Evolutionary conservation across 2,329 filamentous ascomycete species (phyloP).

Genomic region (Sporothrix humicola): DNA sequence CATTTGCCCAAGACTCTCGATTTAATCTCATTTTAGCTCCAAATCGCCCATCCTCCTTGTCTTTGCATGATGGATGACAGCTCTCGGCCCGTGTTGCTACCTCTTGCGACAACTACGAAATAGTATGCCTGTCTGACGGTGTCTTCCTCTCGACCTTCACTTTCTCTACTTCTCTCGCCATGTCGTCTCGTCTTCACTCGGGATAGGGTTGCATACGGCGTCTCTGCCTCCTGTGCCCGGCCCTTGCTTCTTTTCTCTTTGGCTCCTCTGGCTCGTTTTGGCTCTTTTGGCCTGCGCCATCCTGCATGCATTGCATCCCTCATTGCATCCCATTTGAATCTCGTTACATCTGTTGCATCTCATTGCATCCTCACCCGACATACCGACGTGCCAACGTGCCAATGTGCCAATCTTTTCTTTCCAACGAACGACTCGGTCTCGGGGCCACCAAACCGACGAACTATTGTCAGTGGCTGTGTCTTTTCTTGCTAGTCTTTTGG

Average conservation of each 20-base stretch:
- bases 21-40: conserved; percentile 5
- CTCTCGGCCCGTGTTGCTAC: conserved; percentile 20
- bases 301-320: conserved; percentile 24
- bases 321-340: too few species aligned
- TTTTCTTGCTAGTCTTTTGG: background rate
- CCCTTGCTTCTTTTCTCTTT: too few species aligned
- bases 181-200: conserved; percentile 13
- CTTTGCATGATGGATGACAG: conserved; percentile 15
- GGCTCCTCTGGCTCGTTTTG: too few species aligned
- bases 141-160: background rate
- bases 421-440: conserved; percentile 17
- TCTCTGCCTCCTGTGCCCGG: conserved; percentile 3
- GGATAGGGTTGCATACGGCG: conserved; percentile 19
- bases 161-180: background rate
- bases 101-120: background rate
- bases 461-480: background rate
- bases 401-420: background rate
- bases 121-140: background rate
- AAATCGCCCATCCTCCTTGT: conserved; percentile 2
- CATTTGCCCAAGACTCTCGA: background rate
- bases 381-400: background rate
- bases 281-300: background rate
- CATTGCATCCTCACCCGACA: background rate
- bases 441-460: conserved; percentile 6
- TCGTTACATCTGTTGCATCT: background rate